phyloP scores from a whole-genome alignment of 345 rosid genomes.

The Draba incana region DNA sequence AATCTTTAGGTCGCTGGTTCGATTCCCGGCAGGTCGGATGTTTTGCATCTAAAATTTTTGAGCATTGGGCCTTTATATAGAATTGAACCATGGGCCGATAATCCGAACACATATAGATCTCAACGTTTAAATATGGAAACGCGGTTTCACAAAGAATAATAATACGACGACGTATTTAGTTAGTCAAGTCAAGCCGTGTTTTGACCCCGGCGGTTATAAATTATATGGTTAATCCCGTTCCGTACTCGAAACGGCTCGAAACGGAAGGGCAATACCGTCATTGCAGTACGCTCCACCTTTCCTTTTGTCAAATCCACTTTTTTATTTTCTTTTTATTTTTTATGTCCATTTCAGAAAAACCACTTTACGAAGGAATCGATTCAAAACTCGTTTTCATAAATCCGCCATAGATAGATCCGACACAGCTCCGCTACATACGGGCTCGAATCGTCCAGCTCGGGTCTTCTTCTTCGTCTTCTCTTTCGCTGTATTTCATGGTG shows the following conservation, averaged over 20 bases:
- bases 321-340: neutral
- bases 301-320: constrained; percentile 5
- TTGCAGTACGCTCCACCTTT: neutral
- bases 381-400: constrained; percentile 23
- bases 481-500: constrained; percentile 15
- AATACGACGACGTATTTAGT: constrained; percentile 1
- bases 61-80: constrained; percentile 1
- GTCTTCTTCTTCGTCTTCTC: neutral
- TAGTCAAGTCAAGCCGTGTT: neutral
- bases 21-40: constrained; percentile 20
- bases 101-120: neutral
- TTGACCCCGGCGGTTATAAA: constrained; percentile 36
- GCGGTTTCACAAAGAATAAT: constrained; percentile 5
- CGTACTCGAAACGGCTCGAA: constrained; percentile 13
- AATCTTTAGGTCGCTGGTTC: constrained; percentile 23
- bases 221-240: constrained; percentile 2
- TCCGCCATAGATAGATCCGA: constrained; percentile 40
- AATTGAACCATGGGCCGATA: neutral
- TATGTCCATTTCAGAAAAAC: constrained; percentile 13
- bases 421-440: constrained; percentile 34
- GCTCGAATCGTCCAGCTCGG: constrained; percentile 35
- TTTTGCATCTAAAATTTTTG: neutral
- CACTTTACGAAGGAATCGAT: constrained; percentile 40
- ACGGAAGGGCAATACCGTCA: constrained; percentile 13
- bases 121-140: constrained; percentile 10